Base-by-base conservation (phyloP, 1,139 yeast species). In the Hanseniaspora sp. region DNA sequence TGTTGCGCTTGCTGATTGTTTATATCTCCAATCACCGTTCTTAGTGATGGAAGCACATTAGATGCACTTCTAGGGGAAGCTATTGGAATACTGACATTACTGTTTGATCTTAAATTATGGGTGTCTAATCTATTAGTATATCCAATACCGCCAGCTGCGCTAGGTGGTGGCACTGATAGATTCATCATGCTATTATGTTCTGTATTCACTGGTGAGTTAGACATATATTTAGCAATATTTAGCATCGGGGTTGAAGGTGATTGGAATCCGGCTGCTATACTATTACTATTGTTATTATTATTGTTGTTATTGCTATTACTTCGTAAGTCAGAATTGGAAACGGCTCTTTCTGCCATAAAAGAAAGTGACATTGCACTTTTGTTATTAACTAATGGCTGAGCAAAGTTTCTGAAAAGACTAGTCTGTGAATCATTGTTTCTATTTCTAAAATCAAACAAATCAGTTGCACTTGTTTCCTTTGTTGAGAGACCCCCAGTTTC, bases 401-500 rank as follows among this genome's bases (percentile, higher is more conserved):
- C 31, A 18, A 51, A 33, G 3, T 17, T 38, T 13, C 39, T 51
- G 13, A 51, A 51, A 15, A 51, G 28, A 15, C 17, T 51, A 5
- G 46, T 8, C 8, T 44, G 48, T 3, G 40, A 28, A 5, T 29
- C 45, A 15, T 35, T 38, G 8, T n/a, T 17, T 44, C 28, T 51
- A 5, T 33, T 43, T 18, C 23, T 51, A 15, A 48, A 33, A 1
- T 33, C 53, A 39, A 34, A 46, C 49, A 31, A 17, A 33, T 52
- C 55, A 29, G 35, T 34, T 3, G 34, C n/a, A 23, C 46, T 46
- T 1, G 39, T 33, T 29, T 37, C 55, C 28, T 51, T 51, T 5
- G 54, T 45, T 1, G 54, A 51, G 39, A 80, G 72, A 58, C 86
- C 80, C 3, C 94, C 95, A 0, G 92, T 84, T 11, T 88, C 87